Conservation (phyloP, 2,329 filamentous ascomycete genomes). For the Ceratocystis eucalypticola region DNA sequence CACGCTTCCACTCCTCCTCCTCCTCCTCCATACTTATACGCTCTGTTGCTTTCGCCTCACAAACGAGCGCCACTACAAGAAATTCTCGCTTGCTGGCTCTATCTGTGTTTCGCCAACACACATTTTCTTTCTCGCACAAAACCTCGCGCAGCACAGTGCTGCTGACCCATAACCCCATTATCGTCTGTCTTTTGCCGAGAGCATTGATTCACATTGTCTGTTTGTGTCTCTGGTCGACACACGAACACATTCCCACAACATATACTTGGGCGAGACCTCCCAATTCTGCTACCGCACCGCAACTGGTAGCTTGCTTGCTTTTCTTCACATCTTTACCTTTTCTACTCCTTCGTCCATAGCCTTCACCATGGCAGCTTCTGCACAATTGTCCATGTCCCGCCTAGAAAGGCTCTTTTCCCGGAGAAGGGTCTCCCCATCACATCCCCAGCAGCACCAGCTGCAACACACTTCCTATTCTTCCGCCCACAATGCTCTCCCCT, state of each 20-base stretch:
- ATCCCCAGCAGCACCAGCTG: constrained; percentile 13
- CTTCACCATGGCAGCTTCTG: constrained; percentile 10
- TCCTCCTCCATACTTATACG: not conserved
- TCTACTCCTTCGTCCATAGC: not conserved
- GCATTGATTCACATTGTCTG: not conserved
- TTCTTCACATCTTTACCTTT: not conserved
- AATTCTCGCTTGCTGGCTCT: not conserved
- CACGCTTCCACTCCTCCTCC: not conserved
- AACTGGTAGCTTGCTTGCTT: not conserved
- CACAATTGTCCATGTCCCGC: constrained; percentile 21
- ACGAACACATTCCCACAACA: not conserved
- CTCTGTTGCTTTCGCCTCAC: not conserved
- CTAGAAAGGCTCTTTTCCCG: constrained; percentile 40
- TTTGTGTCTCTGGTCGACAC: not conserved
- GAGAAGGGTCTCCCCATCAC: constrained; percentile 27
- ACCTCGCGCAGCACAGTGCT: not conserved
- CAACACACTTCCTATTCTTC: not conserved
- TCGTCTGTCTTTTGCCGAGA: not conserved
- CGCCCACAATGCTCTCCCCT: not conserved
- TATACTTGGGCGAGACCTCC: not conserved
- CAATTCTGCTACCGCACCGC: not conserved
- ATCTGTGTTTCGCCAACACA: not conserved
- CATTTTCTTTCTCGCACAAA: no score
- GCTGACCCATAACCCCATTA: not conserved
- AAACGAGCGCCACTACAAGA: constrained; percentile 1